These are phyloP conservation scores for Allium cepa DNA, from an alignment of 106 monocot genomes.

Conservation along the genomic window DNA sequence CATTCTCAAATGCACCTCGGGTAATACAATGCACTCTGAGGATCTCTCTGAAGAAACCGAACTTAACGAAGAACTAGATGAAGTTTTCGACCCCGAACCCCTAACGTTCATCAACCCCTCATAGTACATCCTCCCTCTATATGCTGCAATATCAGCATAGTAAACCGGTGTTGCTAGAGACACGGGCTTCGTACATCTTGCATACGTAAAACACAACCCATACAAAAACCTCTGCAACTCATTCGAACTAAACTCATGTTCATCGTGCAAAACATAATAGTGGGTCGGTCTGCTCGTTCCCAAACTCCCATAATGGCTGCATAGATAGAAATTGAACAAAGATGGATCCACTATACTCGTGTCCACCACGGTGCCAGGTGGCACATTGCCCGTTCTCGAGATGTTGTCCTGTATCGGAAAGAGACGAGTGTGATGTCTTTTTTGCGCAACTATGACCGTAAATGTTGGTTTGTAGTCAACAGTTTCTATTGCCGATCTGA, in stretches of 20 bases:
- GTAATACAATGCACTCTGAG: neutral
- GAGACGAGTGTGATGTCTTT: conserved; percentile 44
- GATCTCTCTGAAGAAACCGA: neutral
- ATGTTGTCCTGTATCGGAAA: conserved; percentile 9
- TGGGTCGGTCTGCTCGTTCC: conserved; percentile 45
- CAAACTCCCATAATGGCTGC: conserved; percentile 35
- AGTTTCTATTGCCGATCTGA: conserved; percentile 10
- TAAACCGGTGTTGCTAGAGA: conserved; percentile 37
- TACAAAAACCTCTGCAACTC: conserved; percentile 33
- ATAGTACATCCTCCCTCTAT: conserved; percentile 27
- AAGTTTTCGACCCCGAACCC: neutral
- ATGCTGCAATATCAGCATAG: conserved; percentile 42
- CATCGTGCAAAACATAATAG: conserved; percentile 32
- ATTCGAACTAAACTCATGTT: conserved; percentile 18
- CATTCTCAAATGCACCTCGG: neutral
- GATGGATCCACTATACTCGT: conserved; percentile 24
- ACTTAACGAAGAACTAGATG: neutral
- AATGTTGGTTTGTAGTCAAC: conserved; percentile 21
- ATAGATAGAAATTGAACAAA: conserved; percentile 32
- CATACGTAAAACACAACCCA: conserved; percentile 29
- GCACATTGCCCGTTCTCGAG: conserved; percentile 22
- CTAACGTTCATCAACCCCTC: conserved; percentile 12
- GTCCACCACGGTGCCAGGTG: conserved; percentile 44
- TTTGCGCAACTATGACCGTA: conserved; percentile 43
- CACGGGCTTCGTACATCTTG: conserved; percentile 46